phyloP scores from a whole-genome alignment of 306 rosid genomes.

The Urtica urens region DNA sequence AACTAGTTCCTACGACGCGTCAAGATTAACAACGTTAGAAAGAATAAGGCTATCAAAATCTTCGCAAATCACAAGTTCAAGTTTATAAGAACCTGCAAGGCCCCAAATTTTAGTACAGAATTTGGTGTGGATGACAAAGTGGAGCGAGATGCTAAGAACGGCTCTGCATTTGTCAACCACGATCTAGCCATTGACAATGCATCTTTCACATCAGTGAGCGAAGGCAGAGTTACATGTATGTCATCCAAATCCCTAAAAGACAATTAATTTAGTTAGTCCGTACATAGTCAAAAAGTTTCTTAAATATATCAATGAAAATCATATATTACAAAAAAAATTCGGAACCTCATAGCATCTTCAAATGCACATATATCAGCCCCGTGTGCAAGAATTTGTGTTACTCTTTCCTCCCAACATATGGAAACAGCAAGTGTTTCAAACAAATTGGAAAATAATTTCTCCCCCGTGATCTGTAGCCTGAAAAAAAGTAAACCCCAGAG shows the following conservation, averaged over 20 bases:
- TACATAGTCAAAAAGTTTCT: background rate
- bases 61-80: constrained; percentile 17
- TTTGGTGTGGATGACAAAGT: constrained; percentile 20
- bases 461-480: constrained; percentile 61
- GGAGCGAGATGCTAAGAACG: constrained; percentile 39
- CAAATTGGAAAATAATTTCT: constrained; percentile 44
- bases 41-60: background rate
- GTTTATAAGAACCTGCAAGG: constrained; percentile 56
- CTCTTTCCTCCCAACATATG: constrained; percentile 68
- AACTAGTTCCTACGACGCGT: constrained; percentile 54
- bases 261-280: constrained; percentile 14
- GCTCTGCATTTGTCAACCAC: constrained; percentile 56
- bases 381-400: constrained; percentile 44
- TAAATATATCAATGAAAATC: constrained; percentile 5
- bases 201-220: constrained; percentile 48
- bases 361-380: constrained; percentile 52
- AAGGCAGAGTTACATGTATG: constrained; percentile 54
- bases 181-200: constrained; percentile 43
- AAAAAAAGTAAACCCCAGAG: constrained; percentile 17
- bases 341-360: constrained; percentile 64
- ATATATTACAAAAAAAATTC: constrained; percentile 12
- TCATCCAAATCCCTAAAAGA: constrained; percentile 62
- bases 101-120: constrained; percentile 39
- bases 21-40: background rate
- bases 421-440: constrained; percentile 42